Evolutionary conservation across 805 yeast species (phyloP).

Genomic region (Barnettozyma wickerhamii): DNA sequence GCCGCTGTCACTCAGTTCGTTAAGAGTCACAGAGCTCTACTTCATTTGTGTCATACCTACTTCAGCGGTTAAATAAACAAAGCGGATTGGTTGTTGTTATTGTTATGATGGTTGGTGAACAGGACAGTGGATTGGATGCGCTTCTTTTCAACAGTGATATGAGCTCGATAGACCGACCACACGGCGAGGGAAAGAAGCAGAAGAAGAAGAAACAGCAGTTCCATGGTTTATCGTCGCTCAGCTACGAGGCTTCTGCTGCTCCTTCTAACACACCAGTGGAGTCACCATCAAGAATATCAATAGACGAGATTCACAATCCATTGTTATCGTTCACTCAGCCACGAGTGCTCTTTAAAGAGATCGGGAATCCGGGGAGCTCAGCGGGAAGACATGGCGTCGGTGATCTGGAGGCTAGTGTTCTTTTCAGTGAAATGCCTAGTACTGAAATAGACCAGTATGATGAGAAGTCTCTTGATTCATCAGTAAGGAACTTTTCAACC

Average conservation of each 20-base stretch:
- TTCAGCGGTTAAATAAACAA: no score
- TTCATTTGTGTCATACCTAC: no score
- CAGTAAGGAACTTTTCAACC: not conserved
- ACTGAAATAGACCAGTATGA: not conserved
- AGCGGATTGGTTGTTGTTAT: no score
- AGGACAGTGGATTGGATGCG: no score
- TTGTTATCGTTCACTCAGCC: slow-evolving; percentile 1
- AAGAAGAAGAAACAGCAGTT: not conserved
- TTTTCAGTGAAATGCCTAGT: not conserved
- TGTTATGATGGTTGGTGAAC: no score
- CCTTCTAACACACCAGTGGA: slow-evolving; percentile 11
- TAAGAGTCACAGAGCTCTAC: no score
- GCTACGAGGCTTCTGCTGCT: not conserved
- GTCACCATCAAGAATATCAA: slow-evolving; percentile 3
- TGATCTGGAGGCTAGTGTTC: not conserved
- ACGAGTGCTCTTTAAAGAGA: not conserved
- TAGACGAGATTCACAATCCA: not conserved
- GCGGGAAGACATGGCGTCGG: not conserved
- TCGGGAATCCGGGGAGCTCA: not conserved
- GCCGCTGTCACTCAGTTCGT: no score
- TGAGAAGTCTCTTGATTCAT: not conserved
- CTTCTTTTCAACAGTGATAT: no score
- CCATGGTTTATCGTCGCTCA: no score
- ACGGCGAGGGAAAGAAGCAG: no score
- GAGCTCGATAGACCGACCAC: no score